Percentiles rank a stretch among this genome's conserved stretches.
Conservation (phyloP, 768 basidiomycete species). For the Tricholoma bakamatsutake region DNA sequence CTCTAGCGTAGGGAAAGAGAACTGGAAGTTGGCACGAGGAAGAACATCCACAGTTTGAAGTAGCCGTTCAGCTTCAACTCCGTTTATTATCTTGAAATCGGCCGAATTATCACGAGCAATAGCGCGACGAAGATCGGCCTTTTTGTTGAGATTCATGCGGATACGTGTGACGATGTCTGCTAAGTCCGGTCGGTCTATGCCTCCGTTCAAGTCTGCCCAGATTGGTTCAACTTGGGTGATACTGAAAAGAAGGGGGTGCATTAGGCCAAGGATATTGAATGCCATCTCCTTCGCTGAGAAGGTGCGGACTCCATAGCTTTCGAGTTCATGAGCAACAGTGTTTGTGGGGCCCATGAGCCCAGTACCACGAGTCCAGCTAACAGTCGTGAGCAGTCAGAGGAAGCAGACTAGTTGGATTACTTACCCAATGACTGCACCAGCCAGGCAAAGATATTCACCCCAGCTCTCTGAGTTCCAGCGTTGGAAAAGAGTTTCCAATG, state of each 20-base stretch:
- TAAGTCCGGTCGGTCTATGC: constrained; percentile 96
- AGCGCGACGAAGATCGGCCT: constrained; percentile 89
- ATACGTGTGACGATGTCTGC: constrained; percentile 89
- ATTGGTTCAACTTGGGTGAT: constrained; percentile 99
- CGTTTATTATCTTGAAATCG: constrained; percentile 91
- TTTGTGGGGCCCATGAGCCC: constrained; percentile 96
- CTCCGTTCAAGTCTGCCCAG: constrained; percentile 98
- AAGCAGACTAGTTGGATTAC: constrained; percentile 17
- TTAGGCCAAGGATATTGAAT: constrained; percentile 98
- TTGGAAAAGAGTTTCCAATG: constrained; percentile 96
- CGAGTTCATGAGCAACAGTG: constrained; percentile 90
- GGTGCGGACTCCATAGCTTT: constrained; percentile 89
- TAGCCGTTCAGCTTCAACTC: constrained; percentile 86
- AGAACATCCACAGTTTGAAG: constrained; percentile 89
- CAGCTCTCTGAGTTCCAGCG: constrained; percentile 98
- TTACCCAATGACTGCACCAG: constrained; percentile 96
- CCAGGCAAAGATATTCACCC: constrained; percentile 98
- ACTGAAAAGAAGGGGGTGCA: constrained; percentile 99
- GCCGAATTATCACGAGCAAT: constrained; percentile 91
- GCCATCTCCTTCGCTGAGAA: constrained; percentile 99
- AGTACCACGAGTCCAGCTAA: constrained; percentile 95
- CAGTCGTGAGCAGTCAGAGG: constrained; percentile 8
- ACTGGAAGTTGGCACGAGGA: constrained; percentile 97
- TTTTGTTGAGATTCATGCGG: constrained; percentile 72
- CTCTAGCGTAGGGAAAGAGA: constrained; percentile 89